These are phyloP conservation scores for Penicillium waksmanii DNA, from an alignment of 495 filamentous ascomycete genomes.

Conservation along the genomic window DNA sequence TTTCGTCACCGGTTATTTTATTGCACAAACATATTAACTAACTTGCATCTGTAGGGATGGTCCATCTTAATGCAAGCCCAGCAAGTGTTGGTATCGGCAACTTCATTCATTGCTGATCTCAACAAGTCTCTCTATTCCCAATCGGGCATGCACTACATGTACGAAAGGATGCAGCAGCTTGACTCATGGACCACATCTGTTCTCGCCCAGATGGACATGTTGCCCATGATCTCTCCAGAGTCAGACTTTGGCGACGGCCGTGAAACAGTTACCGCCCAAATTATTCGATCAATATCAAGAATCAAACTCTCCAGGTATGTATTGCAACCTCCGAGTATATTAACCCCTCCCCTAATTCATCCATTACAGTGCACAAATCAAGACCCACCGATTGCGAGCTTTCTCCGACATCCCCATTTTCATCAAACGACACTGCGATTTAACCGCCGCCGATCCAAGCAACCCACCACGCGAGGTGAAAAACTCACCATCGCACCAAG, in stretches of 20 bases:
- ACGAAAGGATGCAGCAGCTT: constrained; percentile 58
- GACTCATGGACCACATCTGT: constrained; percentile 55
- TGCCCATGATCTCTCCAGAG: constrained; percentile 40
- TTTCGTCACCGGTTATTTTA: background rate
- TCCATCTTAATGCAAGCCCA: constrained; percentile 59
- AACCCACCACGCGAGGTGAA: constrained; percentile 23
- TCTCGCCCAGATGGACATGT: constrained; percentile 49
- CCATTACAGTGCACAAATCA: constrained; percentile 58
- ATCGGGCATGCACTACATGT: constrained; percentile 49
- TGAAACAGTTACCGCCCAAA: constrained; percentile 52
- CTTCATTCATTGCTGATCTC: constrained; percentile 59
- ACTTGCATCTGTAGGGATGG: constrained; percentile 47
- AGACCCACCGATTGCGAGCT: constrained; percentile 61
- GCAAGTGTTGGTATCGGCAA: constrained; percentile 58
- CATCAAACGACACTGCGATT: constrained; percentile 60
- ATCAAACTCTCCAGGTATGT: constrained; percentile 62
- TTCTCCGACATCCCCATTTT: constrained; percentile 65
- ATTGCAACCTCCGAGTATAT: background rate
- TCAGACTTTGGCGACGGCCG: constrained; percentile 43
- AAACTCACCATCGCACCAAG: constrained; percentile 31
- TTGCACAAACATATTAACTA: background rate
- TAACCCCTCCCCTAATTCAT: background rate
- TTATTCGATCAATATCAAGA: constrained; percentile 56
- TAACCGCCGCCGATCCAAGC: constrained; percentile 43
- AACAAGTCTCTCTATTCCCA: constrained; percentile 44